Evolutionary conservation across 768 basidiomycete species (phyloP).

Genomic region (Amanita pallidorosea): DNA sequence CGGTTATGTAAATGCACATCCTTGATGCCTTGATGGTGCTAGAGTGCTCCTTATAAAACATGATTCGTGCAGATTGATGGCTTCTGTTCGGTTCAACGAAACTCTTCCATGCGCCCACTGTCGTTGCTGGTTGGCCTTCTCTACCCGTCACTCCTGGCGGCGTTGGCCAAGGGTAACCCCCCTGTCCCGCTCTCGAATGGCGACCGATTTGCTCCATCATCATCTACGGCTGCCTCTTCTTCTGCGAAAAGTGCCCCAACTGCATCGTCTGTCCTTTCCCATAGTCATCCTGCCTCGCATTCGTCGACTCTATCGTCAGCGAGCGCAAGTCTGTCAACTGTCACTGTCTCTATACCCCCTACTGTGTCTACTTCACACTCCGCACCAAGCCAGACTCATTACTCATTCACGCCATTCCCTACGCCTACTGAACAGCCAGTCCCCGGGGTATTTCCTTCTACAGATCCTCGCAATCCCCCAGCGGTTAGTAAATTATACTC

Average conservation of each 20-base stretch:
- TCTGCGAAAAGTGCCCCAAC: slow-evolving; percentile 9
- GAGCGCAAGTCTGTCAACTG: background rate
- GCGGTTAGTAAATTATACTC: slow-evolving; percentile 22
- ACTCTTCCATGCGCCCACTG: background rate
- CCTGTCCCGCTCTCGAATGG: background rate
- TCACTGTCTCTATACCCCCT: background rate
- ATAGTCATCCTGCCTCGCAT: background rate
- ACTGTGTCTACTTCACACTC: background rate
- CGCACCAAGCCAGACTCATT: slow-evolving; percentile 4
- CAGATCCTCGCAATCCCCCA: slow-evolving; percentile 49
- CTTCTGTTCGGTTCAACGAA: background rate
- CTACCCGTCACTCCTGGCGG: slow-evolving; percentile 7
- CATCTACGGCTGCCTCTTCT: background rate
- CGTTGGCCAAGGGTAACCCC: background rate
- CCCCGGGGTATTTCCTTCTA: slow-evolving; percentile 40
- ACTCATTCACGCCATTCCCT: slow-evolving; percentile 50
- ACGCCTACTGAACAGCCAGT: slow-evolving; percentile 45
- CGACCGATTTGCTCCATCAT: background rate
- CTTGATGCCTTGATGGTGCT: background rate
- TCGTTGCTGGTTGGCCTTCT: background rate
- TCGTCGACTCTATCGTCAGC: background rate
- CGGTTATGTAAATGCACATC: background rate
- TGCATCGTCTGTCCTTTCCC: slow-evolving; percentile 1
- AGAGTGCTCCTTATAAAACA: background rate
- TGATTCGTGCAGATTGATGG: background rate